Base-by-base conservation (phyloP, 345 rosid genomes). In the Populus ilicifolia region DNA sequence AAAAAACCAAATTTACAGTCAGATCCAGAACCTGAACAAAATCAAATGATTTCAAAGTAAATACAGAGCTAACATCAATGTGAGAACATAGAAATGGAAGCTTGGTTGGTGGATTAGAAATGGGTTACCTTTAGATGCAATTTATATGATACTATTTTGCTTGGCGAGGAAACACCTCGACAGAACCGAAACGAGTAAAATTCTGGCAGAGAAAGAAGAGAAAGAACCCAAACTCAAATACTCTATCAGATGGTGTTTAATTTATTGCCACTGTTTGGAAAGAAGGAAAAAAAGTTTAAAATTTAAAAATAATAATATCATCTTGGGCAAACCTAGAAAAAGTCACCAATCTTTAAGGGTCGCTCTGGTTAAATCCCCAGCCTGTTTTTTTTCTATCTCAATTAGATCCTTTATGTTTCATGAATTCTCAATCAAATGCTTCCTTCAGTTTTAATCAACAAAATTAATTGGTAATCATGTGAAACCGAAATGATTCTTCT, bases 11-110 rank as follows among this genome's bases (percentile, higher is more conserved):
- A 64, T 17, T 48, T 61, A 5, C 54, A 79, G 38, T 73, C 78
- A 80, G 90, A 88, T 86, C 87, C 77, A 76, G 29, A 76, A 75
- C 39, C 20, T 39, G 61, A 77, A 5, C 66, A 76, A 71, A 83
- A 56, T 41, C 54, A 18, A 59, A 39, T 4, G 25, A 67, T 36
- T 27, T 65, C 39, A 36, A 35, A 14, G 70, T 18, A 67, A 36
- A 30, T 21, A 35, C 11, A 16, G 59, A 75, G 69, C 70, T 64
- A 39, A 70, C 63, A 74, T 80, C 70, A 76, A 80, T n/a, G 73
- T 10, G 41, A 39, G 10, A 8, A 67, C 12, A 44, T 20, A 76
- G 68, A 83, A 67, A 71, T 65, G 61, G 74, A 80, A 83, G 39
- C 78, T 72, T 77, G 39, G 59, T 17, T 39, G 78, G 74, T 6